A percentile compares a stretch with the other conserved stretches of the same genome.
These are phyloP conservation scores for Pisolithus sp. DNA, from an alignment of 768 basidiomycete genomes.

Conservation along the genomic window DNA sequence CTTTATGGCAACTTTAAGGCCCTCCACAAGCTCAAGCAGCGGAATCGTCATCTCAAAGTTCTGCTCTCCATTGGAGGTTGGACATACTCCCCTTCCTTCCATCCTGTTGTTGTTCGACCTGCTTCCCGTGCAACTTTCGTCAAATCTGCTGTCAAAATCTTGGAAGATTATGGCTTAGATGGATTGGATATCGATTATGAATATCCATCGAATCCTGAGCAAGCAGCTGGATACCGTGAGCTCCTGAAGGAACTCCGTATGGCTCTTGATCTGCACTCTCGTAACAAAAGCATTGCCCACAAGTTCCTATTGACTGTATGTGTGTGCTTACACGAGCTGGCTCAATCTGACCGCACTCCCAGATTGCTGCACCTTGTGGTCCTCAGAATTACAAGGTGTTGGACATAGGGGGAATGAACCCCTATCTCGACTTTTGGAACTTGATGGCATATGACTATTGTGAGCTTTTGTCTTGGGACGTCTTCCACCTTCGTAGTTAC, in stretches of 20 bases:
- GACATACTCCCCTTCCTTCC: conserved; percentile 87
- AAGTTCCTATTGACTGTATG: conserved; percentile 72
- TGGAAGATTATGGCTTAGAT: conserved; percentile 91
- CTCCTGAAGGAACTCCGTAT: conserved; percentile 69
- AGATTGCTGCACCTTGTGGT: conserved; percentile 94
- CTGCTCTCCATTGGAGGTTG: conserved; percentile 92
- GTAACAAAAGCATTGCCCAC: conserved; percentile 52
- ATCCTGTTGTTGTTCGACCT: conserved; percentile 68
- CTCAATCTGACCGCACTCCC: conserved; percentile 1
- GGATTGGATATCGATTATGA: conserved; percentile 93
- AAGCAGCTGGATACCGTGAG: conserved; percentile 81
- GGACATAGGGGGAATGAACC: conserved; percentile 77
- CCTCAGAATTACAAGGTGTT: conserved; percentile 79
- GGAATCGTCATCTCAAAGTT: conserved; percentile 72
- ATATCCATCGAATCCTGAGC: conserved; percentile 72
- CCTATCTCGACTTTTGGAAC: conserved; percentile 92
- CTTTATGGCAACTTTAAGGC: conserved; percentile 96
- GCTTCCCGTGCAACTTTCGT: conserved; percentile 70
- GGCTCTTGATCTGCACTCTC: conserved; percentile 71
- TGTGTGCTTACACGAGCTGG: conserved; percentile 2
- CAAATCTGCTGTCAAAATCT: conserved; percentile 63
- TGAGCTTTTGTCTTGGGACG: conserved; percentile 20
- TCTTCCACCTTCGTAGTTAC: conserved; percentile 5
- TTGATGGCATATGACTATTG: conserved; percentile 91
- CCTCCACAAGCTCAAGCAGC: conserved; percentile 85